Evolutionary conservation across 306 rosid species (phyloP).

Genomic region (Alnus glutinosa): DNA sequence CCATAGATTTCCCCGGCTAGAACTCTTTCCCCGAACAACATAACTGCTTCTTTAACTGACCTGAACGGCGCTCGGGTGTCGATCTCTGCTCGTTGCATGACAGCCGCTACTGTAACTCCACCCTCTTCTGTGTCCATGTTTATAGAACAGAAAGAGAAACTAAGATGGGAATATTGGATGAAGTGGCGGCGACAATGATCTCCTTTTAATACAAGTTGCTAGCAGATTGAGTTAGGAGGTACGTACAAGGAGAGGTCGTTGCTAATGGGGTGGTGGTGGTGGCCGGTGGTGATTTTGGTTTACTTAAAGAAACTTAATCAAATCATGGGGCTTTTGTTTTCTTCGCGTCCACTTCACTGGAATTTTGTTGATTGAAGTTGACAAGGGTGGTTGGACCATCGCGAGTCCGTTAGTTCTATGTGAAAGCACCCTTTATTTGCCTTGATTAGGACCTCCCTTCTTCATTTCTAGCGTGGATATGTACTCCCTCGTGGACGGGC

Average conservation of each 20-base stretch:
- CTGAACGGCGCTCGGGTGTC: constrained; percentile 81
- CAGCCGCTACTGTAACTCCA: constrained; percentile 11
- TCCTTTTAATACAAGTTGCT: constrained; percentile 38
- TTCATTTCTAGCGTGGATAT: constrained; percentile 8
- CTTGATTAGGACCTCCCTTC: constrained; percentile 50
- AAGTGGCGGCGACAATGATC: constrained; percentile 16
- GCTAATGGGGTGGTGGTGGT: constrained; percentile 50
- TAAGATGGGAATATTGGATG: constrained; percentile 19
- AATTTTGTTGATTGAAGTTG: constrained; percentile 77
- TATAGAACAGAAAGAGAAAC: not conserved
- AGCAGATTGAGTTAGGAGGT: not conserved
- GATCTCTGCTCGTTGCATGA: constrained; percentile 70
- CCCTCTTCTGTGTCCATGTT: constrained; percentile 44
- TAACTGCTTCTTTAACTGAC: constrained; percentile 86
- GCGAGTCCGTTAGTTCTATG: constrained; percentile 50
- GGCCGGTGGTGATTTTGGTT: constrained; percentile 37
- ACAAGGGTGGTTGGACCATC: constrained; percentile 68
- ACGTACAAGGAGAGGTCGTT: constrained; percentile 4
- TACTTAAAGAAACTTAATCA: constrained; percentile 35
- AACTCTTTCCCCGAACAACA: constrained; percentile 84
- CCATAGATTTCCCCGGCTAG: constrained; percentile 80
- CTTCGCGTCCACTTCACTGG: constrained; percentile 99
- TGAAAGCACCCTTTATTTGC: constrained; percentile 26
- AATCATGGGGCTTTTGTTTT: constrained; percentile 37
- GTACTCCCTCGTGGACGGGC: not conserved